Percentiles rank a stretch among this genome's conserved stretches.
Evolutionary conservation across 495 filamentous ascomycete species (phyloP).

Genomic region (Ascodesmis nigricans): DNA sequence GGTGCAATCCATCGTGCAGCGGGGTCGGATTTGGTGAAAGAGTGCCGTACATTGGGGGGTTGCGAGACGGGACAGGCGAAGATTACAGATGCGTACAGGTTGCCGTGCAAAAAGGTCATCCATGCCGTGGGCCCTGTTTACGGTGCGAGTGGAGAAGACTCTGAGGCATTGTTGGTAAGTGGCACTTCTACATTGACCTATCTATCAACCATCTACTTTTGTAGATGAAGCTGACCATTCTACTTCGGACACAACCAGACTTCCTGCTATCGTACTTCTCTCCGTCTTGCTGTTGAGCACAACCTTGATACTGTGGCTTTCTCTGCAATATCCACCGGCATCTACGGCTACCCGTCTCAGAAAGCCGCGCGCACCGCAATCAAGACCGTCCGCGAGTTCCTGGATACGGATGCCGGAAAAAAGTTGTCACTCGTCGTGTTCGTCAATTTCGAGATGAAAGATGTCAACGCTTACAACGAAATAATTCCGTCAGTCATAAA

Average conservation of each 20-base stretch:
- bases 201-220: not conserved
- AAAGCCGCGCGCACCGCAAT: conserved; percentile 49
- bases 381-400: conserved; percentile 44
- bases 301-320: conserved; percentile 57
- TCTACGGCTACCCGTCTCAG: conserved; percentile 67
- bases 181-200: not conserved
- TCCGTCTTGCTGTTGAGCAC: conserved; percentile 48
- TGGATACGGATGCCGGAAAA: conserved; percentile 34
- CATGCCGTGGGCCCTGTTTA: conserved; percentile 88
- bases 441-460: conserved; percentile 57
- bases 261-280: conserved; percentile 51
- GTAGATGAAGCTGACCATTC: not conserved
- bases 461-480: conserved; percentile 46
- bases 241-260: conserved; percentile 23
- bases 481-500: conserved; percentile 60
- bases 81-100: conserved; percentile 52
- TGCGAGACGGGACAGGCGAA: conserved; percentile 65
- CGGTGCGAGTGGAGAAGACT: conserved; percentile 17
- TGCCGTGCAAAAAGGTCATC: conserved; percentile 61
- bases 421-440: conserved; percentile 56
- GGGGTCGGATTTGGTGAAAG: conserved; percentile 35
- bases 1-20: conserved; percentile 74
- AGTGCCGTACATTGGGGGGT: conserved; percentile 44
- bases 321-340: conserved; percentile 58
- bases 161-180: conserved; percentile 7